A percentile compares a stretch with the other conserved stretches of the same genome.
Evolutionary conservation across 2,329 filamentous ascomycete genomes (phyloP).

Genomic region (Moelleriella libera): DNA sequence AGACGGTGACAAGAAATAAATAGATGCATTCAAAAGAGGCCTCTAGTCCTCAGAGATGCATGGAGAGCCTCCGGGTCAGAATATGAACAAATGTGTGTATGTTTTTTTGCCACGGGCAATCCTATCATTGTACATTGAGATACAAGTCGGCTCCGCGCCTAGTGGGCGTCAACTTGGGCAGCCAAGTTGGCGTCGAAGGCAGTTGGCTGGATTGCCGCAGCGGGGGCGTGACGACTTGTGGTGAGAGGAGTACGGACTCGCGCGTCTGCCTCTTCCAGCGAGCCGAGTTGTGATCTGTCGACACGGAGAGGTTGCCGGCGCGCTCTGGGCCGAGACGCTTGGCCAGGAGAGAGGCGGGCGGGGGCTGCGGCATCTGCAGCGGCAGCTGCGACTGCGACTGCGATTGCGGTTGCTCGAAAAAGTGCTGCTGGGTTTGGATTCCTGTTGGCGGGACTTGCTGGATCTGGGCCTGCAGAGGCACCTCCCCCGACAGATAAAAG

Average conservation of each 20-base stretch:
- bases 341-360: constrained; percentile 27
- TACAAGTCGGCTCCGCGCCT: constrained; percentile 52
- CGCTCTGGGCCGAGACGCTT: constrained; percentile 36
- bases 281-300: constrained; percentile 6
- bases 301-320: constrained; percentile 30
- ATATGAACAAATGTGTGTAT: neutral
- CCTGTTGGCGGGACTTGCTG: too few relatives aligned
- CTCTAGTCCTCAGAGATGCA: neutral
- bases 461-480: too few relatives aligned
- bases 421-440: too few relatives aligned
- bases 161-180: constrained; percentile 52
- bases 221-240: constrained; percentile 1
- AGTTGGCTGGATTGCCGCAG: neutral
- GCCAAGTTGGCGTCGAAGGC: constrained; percentile 13
- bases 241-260: constrained; percentile 1
- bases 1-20: too few relatives aligned
- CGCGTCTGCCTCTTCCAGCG: constrained; percentile 3
- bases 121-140: constrained; percentile 33
- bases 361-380: neutral
- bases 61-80: neutral
- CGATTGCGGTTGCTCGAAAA: too few relatives aligned
- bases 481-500: too few relatives aligned
- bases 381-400: too few relatives aligned
- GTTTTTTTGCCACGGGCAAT: too few relatives aligned
- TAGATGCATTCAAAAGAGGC: too few relatives aligned